These are phyloP conservation scores for Pleurotus tuber-regium DNA, from an alignment of 768 basidiomycete genomes.

Conservation along the genomic window DNA sequence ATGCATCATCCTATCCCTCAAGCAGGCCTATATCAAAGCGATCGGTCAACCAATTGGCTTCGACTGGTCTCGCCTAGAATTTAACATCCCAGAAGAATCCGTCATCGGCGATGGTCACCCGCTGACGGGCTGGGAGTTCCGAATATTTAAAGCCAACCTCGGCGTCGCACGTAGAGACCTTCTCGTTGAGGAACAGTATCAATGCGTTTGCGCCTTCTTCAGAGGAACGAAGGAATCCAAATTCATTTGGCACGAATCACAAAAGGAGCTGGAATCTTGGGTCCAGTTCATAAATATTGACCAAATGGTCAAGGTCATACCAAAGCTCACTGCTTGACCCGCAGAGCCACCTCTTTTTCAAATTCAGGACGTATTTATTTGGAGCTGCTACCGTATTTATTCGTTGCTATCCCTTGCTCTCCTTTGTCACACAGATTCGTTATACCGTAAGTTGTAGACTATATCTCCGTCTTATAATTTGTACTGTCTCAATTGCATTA, in stretches of 20 bases:
- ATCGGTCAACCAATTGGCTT: slow-evolving; percentile 81
- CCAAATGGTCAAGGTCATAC: slow-evolving; percentile 76
- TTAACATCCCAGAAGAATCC: slow-evolving; percentile 61
- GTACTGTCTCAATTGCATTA: background rate
- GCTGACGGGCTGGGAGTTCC: slow-evolving; percentile 83
- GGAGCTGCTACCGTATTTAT: background rate
- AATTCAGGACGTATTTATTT: background rate
- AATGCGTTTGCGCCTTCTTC: slow-evolving; percentile 78
- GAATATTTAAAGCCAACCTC: slow-evolving; percentile 71
- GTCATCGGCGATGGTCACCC: slow-evolving; percentile 68
- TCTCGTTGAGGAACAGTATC: slow-evolving; percentile 65
- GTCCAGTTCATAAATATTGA: slow-evolving; percentile 84
- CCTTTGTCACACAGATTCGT: background rate
- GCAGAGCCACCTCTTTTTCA: background rate
- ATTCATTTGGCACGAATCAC: slow-evolving; percentile 71
- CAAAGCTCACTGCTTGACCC: slow-evolving; percentile 61
- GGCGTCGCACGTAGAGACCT: slow-evolving; percentile 59
- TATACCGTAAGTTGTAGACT: background rate
- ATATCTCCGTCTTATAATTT: background rate
- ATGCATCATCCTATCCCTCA: slow-evolving; percentile 76
- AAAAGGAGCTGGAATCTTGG: slow-evolving; percentile 71
- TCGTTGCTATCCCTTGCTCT: background rate
- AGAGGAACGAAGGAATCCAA: slow-evolving; percentile 60
- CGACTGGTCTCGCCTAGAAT: slow-evolving; percentile 79
- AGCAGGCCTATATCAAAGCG: slow-evolving; percentile 80